Base-by-base conservation (phyloP, 2,329 filamentous ascomycete genomes). In the Arachnomyces sp. region DNA sequence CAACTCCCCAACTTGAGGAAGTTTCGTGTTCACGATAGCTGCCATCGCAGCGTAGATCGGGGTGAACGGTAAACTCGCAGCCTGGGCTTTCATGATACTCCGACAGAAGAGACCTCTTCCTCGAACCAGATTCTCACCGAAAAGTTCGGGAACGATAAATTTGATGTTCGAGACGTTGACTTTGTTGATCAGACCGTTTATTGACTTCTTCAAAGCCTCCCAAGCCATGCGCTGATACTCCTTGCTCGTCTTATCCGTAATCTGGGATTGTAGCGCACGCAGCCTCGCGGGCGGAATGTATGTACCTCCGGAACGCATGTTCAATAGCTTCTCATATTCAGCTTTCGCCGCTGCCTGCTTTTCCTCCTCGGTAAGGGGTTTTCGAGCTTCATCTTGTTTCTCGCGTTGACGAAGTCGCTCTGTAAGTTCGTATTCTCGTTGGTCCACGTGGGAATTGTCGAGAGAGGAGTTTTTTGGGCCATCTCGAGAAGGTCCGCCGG, bases 201-300 rank as follows among this genome's bases (percentile, higher is more conserved):
- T 94, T 36, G 85, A 92, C 72, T 98, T 98, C 71, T 98, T 98
- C 57, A 98, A 70, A 9, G 90, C 90, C 65, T 98, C 92, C 92
- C 92, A 98, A 7, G 89, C 88, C 86, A 98, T 94, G 54, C 92
- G 85, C 74, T 96, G 92, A 60, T 94, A 96, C 67, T 96, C 92
- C 65, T 94, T 93, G 64, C 82, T 93, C 40, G 77, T 81, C 72
- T 94, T 94, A 68, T 98, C 92, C 46, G 88, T 95, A 63, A 98
- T 94, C 65, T 94, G 88, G 39, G 89, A 86, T 68, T 98, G 92
- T 45, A 98, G 76, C 30, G 90, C 90, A 52, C 88, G 80, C 57
- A 98, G 72, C 52, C 87, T 77, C 38, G 90, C 90, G 0, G 92
- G 92, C 14, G 92, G 92, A 46, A 98, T 94, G 60, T 98, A 98